These are phyloP conservation scores for Penicillium tannophilum DNA, from an alignment of 495 filamentous ascomycete species.

Conservation along the genomic window DNA sequence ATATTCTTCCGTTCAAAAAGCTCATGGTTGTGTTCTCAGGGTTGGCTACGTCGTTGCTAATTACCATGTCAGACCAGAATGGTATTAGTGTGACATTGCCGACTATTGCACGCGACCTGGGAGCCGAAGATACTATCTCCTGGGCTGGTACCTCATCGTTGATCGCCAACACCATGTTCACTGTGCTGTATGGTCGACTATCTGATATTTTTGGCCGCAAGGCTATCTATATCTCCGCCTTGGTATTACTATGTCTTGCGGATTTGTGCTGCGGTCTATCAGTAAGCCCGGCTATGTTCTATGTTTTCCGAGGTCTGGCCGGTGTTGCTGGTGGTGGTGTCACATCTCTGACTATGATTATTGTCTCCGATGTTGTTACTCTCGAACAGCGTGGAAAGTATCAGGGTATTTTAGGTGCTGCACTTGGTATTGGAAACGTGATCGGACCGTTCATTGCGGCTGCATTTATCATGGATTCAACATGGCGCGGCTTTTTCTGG, in stretches of 20 bases:
- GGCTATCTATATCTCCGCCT: constrained; percentile 48
- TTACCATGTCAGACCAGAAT: constrained; percentile 66
- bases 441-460: constrained; percentile 49
- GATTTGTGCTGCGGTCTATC: constrained; percentile 57
- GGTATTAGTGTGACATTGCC: constrained; percentile 62
- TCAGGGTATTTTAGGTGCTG: constrained; percentile 46
- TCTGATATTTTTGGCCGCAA: constrained; percentile 63
- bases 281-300: constrained; percentile 52
- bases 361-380: constrained; percentile 53
- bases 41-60: constrained; percentile 55
- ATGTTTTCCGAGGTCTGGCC: constrained; percentile 56
- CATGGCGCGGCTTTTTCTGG: constrained; percentile 55
- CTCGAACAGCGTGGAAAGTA: constrained; percentile 50
- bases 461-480: constrained; percentile 45
- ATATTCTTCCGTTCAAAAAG: constrained; percentile 57
- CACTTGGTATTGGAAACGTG: constrained; percentile 46
- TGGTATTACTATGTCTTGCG: constrained; percentile 52
- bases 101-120: constrained; percentile 59
- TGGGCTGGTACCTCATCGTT: constrained; percentile 80
- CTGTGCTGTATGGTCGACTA: constrained; percentile 60
- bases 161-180: constrained; percentile 72
- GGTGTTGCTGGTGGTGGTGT: constrained; percentile 57
- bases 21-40: constrained; percentile 59
- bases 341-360: constrained; percentile 53
- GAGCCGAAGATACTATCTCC: constrained; percentile 61